Conservation (phyloP, 1,284 basidiomycete species). For the Erythrobasidium hasegawianum region DNA sequence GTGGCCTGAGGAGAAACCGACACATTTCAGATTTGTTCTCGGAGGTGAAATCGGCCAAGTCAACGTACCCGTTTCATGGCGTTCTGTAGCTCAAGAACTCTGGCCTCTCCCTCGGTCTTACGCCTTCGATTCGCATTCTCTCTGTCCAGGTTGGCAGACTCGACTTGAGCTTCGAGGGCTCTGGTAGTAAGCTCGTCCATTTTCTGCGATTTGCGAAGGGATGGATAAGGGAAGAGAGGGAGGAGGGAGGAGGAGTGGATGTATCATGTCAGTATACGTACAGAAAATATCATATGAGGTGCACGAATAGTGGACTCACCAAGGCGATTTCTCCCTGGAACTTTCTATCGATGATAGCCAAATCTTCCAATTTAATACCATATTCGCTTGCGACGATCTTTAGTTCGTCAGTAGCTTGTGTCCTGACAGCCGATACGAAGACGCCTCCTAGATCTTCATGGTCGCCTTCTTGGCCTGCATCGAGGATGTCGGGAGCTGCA, state of each 20-base stretch:
- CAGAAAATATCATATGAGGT: not conserved
- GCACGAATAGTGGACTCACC: not conserved
- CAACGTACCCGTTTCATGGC: constrained; percentile 26
- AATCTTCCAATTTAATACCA: constrained; percentile 70
- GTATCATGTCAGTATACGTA: not conserved
- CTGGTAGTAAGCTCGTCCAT: constrained; percentile 78
- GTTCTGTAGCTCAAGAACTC: constrained; percentile 34
- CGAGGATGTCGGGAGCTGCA: constrained; percentile 63
- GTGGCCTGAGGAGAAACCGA: constrained; percentile 55
- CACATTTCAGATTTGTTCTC: no score
- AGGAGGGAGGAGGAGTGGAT: no score
- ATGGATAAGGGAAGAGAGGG: no score
- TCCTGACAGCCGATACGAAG: constrained; percentile 71
- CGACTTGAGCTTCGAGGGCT: constrained; percentile 73
- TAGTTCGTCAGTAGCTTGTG: constrained; percentile 76
- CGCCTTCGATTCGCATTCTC: constrained; percentile 28
- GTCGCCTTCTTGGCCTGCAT: constrained; percentile 60
- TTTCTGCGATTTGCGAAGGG: no score
- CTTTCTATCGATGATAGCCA: constrained; percentile 71
- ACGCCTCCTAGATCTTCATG: constrained; percentile 61
- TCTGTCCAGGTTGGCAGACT: constrained; percentile 56
- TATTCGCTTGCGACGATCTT: constrained; percentile 71
- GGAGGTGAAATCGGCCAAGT: no score
- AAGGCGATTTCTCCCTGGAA: constrained; percentile 67
- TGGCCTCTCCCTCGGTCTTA: constrained; percentile 64